Base-by-base conservation (phyloP, 2,329 filamentous ascomycete genomes). In the Verticillium albo-atrum region DNA sequence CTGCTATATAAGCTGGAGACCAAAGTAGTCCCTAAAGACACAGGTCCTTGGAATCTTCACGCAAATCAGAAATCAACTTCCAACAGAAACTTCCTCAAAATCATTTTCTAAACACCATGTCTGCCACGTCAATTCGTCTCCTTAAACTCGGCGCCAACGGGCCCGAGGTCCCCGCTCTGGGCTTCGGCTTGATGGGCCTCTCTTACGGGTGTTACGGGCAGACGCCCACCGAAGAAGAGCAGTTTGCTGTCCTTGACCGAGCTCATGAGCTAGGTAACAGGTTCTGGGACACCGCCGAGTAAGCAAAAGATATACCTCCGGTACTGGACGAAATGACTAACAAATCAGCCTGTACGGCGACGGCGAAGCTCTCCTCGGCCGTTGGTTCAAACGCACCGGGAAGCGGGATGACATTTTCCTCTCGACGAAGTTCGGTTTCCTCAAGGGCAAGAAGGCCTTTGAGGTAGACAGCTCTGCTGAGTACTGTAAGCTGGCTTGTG, bases 151-250 rank as follows among this genome's bases (percentile, higher is more conserved):
- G 83, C 61, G 79, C 77, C 61, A 74, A 80, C 64, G 82, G 37
- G 82, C 17, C 81, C 81, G 0, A 76, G 23, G 78, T 87, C 32
- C 75, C 78, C 3, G 73, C 75, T 9, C 65, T 85, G 7, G 82
- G 83, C 12, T 77, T 84, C 32, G 82, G 83, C 17, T 70, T 80
- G 25, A 85, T 86, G 82, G 81, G 82, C 3, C 64, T 79, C 26
- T 63, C 58, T 17, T 32, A 25, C 23, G 47, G 26, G 3, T 58
- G 56, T 28, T 67, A 67, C 50, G 64, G 64, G n/a, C 32, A 58
- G 20, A 72, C 68, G 2, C 66, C 72, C 53, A 68, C 80, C 2
- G 81, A 84, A 30, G 68, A 75, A 25, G 79, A 84, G 61, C 77
- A 80, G 3, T 73, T 84, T 59, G 74, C 74, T 3, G 64, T 85